Base-by-base conservation (phyloP, 805 yeast species). In the Allodekkera sacchari region DNA sequence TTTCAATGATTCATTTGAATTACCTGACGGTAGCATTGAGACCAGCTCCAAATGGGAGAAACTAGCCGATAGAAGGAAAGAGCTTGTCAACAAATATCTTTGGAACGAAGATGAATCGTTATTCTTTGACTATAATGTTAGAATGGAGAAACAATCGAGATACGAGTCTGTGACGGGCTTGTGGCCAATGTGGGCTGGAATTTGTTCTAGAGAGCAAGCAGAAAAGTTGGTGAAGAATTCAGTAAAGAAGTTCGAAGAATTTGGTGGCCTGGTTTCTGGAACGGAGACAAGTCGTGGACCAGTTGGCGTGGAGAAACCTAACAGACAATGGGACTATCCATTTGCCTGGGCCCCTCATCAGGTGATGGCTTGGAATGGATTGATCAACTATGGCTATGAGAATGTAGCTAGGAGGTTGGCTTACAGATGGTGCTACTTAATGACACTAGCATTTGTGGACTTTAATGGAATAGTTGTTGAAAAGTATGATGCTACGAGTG, bases 311-410 rank as follows among this genome's bases (percentile, higher is more conserved):
- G 65, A 71, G 26, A 64, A 85, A 47, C 96, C 94, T n/a, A 74
- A 80, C 9, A 67, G 97, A 54, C 98, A 89, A 59, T 89, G 98
- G 98, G 98, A 89, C 55, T 92, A 80, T 55, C 98, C 98, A 2
- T 84, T 63, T 50, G 97, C 97, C 2, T 89, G 98, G 98, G 96
- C 97, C 0, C 97, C 98, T 3, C 97, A 92, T 53, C 98, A 89
- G 57, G 83, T 89, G 12, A 55, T 89, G 33, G 89, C 95, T 1
- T 89, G 98, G 98, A 71, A 71, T 27, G 97, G 96, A 0, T 64
- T 89, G 21, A 45, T 54, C 18, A 70, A 76, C 32, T 92, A 89
- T 52, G 92, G 88, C 0, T 83, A 66, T 49, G 54, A 53, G 3
- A 73, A 66, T 4, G 71, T 72, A 12, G 77, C 89, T 2, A 65